Conservation (phyloP, 2,329 filamentous ascomycete species). For the Lachnellula cervina region DNA sequence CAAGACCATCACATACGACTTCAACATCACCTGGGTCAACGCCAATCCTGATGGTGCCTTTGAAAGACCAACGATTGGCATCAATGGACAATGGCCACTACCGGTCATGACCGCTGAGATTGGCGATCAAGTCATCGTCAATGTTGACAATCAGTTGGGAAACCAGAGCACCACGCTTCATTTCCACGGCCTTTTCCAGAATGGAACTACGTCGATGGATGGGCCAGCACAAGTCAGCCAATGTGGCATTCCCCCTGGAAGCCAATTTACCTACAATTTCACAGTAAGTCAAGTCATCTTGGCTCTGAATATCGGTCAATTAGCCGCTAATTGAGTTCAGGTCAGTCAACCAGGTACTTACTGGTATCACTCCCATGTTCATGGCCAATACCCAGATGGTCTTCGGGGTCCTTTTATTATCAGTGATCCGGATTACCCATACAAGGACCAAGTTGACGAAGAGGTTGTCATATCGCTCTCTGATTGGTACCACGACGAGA, state of each 20-base stretch:
- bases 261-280: conserved; percentile 66
- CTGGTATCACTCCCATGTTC: conserved; percentile 64
- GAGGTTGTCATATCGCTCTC: conserved; percentile 53
- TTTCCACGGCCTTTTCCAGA: conserved; percentile 69
- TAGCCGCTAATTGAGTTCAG: conserved; percentile 43
- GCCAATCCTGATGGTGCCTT: conserved; percentile 66
- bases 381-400: conserved; percentile 54
- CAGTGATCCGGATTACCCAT: conserved; percentile 46
- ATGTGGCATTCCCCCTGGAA: conserved; percentile 59
- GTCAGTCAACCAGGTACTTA: conserved; percentile 65
- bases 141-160: conserved; percentile 35
- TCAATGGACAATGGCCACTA: conserved; percentile 73
- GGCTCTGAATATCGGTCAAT: not conserved
- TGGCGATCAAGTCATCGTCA: conserved; percentile 49
- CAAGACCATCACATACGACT: conserved; percentile 53
- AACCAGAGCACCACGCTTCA: conserved; percentile 60
- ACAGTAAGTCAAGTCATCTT: conserved; percentile 42
- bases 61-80: conserved; percentile 64
- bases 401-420: conserved; percentile 52
- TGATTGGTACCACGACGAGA: conserved; percentile 58
- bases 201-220: conserved; percentile 64
- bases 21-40: conserved; percentile 66
- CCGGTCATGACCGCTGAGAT: conserved; percentile 59
- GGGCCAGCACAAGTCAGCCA: conserved; percentile 63
- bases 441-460: conserved; percentile 45